Evolutionary conservation across 1,284 basidiomycete species (phyloP), one percentile per base, ranked within the genome.

Genomic region (Moniliophthora roreri): DNA sequence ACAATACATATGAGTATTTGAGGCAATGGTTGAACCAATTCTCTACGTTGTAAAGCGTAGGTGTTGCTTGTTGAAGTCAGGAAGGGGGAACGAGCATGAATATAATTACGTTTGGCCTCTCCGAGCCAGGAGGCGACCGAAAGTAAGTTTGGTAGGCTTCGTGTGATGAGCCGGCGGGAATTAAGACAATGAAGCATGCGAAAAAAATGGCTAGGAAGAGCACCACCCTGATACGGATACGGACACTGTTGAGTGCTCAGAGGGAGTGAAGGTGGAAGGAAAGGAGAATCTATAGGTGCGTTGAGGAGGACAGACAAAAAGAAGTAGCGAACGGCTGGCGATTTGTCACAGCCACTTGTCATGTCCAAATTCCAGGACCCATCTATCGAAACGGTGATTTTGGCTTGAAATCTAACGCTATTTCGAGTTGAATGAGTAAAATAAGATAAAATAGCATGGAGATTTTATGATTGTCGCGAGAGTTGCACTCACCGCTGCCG

Each of bases 1-100:
- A 64, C 4, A 67, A 55, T 10, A 67, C 55, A 34, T 65, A 65
- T 13, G 65, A 64, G 40, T 67, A 67, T 57, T 66, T 62, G 0
- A 67, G 57, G 11, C 63, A 52, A 1, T 62, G 58, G 42, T 67
- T 67, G 50, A 67, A 67, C 7, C 65, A 62, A 24, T 64, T 63
- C 40, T 67, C 66, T 32, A 64, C 61, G 44, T 65, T 67, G 21
- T 56, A 54, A 18, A 67, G 61, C 3, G 66, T 63, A 26, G 63
- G 48, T 9, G 59, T 59, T 16, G 66, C 64, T 58, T 67, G 62
- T 47, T 61, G 60, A 2, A 65, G 54, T 20, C 65, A 57, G 3
- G 55, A 57, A 2, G 64, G 63, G 1, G 62, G 55, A 15, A 66
- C 47, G 10, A 66, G 58, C 54, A 67, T 66, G 54, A 64, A 63